Evolutionary conservation across 192 early-diverging fungal species (phyloP).

Genomic region (Podila verticillata): DNA sequence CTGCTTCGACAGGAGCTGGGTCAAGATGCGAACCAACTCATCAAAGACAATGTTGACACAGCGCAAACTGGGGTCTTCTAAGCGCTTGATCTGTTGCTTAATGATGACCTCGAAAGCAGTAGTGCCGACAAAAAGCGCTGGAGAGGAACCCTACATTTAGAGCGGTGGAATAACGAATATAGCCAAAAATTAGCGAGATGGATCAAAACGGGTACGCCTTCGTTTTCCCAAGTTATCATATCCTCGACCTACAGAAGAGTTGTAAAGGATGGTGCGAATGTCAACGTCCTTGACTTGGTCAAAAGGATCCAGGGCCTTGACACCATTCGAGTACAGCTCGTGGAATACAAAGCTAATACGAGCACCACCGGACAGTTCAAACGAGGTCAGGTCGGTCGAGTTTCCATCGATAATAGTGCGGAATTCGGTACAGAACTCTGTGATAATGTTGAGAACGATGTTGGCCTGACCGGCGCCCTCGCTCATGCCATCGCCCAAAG

Average conservation of each 20-base stretch:
- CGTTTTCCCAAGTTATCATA: not conserved
- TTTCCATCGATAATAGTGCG: conserved; percentile 96
- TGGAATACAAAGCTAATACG: conserved; percentile 99
- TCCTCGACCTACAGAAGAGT: conserved; percentile 77
- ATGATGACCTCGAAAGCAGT: conserved; percentile 98
- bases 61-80: conserved; percentile 97
- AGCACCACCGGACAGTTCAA: conserved; percentile 97
- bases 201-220: not conserved
- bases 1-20: conserved; percentile 91
- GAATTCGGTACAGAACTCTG: conserved; percentile 98
- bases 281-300: conserved; percentile 99
- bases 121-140: conserved; percentile 97
- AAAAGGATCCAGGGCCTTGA: conserved; percentile 96
- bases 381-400: conserved; percentile 91
- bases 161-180: too few relatives aligned
- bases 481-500: conserved; percentile 90
- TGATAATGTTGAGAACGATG: conserved; percentile 96
- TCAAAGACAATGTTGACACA: conserved; percentile 98
- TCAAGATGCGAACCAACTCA: conserved; percentile 95
- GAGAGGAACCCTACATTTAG: conserved; percentile 83
- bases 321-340: conserved; percentile 91
- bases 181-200: too few relatives aligned
- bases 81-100: conserved; percentile 98
- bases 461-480: conserved; percentile 86
- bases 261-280: conserved; percentile 98